A percentile compares a stretch with the other conserved stretches of the same genome.
These are phyloP conservation scores for Alternaria arbusti DNA, from an alignment of 2,329 filamentous ascomycete species.

Conservation along the genomic window DNA sequence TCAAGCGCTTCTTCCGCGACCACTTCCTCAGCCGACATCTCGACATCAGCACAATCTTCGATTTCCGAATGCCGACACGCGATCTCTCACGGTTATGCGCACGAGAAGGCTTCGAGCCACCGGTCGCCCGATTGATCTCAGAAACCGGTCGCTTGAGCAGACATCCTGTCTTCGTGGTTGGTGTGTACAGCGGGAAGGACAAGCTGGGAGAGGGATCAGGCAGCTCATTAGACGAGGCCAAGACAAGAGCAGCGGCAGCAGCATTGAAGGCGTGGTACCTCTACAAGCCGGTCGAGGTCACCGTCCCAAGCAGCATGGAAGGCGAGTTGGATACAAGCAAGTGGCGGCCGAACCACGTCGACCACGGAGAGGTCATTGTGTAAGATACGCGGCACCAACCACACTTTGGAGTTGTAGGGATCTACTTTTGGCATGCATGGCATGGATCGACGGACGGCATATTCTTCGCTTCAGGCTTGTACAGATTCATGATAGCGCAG, in stretches of 20 bases:
- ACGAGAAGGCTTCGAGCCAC: conserved; percentile 85
- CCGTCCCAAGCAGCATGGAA: conserved; percentile 59
- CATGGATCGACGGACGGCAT: conserved; percentile 17
- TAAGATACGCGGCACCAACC: conserved; percentile 30
- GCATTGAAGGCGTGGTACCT: conserved; percentile 95
- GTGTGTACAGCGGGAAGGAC: conserved; percentile 88
- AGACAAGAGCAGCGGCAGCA: conserved; percentile 79
- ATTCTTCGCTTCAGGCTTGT: conserved; percentile 19
- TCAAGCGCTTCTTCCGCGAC: conserved; percentile 80
- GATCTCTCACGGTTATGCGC: conserved; percentile 85
- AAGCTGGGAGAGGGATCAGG: conserved; percentile 92
- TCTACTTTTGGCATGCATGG: conserved; percentile 11
- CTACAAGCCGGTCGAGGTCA: conserved; percentile 74
- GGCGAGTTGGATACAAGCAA: conserved; percentile 43
- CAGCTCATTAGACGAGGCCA: conserved; percentile 76
- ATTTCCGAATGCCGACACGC: conserved; percentile 81
- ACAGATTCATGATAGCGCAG: conserved; percentile 12
- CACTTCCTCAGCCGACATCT: conserved; percentile 84
- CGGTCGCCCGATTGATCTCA: conserved; percentile 83
- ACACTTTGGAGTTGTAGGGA: conserved; percentile 26
- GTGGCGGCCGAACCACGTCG: conserved; percentile 64
- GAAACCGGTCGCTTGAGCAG: conserved; percentile 87
- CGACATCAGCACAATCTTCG: conserved; percentile 78
- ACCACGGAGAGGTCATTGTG: conserved; percentile 63
- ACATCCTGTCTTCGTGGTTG: conserved; percentile 90